Conservation (phyloP, 257 asterid species). For the Thymus quinquecostatus region DNA sequence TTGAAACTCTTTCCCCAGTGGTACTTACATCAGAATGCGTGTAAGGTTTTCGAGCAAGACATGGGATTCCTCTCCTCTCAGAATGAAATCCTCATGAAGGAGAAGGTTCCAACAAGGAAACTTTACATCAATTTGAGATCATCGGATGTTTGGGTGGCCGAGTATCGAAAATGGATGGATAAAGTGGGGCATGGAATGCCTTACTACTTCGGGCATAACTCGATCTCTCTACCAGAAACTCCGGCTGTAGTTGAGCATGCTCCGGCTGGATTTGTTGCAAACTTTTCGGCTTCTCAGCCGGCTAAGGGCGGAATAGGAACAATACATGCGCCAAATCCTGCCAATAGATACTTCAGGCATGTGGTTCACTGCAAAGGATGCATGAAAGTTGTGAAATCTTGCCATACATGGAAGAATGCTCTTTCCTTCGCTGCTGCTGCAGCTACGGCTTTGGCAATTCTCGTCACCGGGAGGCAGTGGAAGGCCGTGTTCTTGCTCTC, state of each 20-base stretch:
- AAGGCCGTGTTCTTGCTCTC: slow-evolving; percentile 61
- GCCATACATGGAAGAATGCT: slow-evolving; percentile 60
- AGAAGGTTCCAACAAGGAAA: slow-evolving; percentile 74
- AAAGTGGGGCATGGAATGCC: slow-evolving; percentile 97
- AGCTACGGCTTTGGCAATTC: slow-evolving; percentile 75
- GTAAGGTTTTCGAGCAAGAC: slow-evolving; percentile 95
- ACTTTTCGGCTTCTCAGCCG: slow-evolving; percentile 80
- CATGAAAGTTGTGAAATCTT: slow-evolving; percentile 49
- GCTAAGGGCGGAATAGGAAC: slow-evolving; percentile 88
- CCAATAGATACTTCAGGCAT: slow-evolving; percentile 83
- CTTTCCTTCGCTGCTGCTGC: slow-evolving; percentile 62
- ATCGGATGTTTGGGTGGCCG: slow-evolving; percentile 86
- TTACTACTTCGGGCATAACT: slow-evolving; percentile 77
- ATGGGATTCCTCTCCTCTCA: slow-evolving; percentile 98
- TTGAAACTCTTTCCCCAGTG: slow-evolving; percentile 68
- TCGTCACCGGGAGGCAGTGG: slow-evolving; percentile 81
- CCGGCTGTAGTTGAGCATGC: slow-evolving; percentile 95
- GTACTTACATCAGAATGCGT: slow-evolving; percentile 83
- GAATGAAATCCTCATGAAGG: slow-evolving; percentile 80
- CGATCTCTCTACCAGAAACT: slow-evolving; percentile 58
- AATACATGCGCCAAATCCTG: slow-evolving; percentile 67
- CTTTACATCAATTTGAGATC: slow-evolving; percentile 77
- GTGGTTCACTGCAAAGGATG: slow-evolving; percentile 81
- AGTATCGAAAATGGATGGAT: slow-evolving; percentile 95
- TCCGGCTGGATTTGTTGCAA: slow-evolving; percentile 90